Base-by-base conservation (phyloP, 805 yeast species). In the Kazachstania taianensis region DNA sequence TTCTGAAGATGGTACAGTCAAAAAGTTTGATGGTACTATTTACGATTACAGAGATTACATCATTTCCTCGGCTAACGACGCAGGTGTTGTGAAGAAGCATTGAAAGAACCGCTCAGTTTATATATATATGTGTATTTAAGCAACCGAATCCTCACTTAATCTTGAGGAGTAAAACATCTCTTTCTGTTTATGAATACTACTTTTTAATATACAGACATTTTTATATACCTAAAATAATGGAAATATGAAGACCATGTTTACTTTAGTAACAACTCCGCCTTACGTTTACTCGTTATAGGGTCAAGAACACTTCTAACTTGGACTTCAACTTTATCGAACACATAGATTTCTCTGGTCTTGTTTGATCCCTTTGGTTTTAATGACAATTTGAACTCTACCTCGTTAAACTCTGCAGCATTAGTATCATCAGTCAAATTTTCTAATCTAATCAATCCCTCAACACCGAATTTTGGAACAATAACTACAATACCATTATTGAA, bases 401-500 rank as follows among this genome's bases (percentile, higher is more conserved):
- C 97, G 45, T 82, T 79, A 51, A 76, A 84, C 18, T 63, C 62
- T 8, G 81, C 79, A 23, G 76, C 67, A 38, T 70, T 66, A 20
- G 67, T 72, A 41, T 83, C 81, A 14, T 79, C 77, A 2, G 74
- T 66, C 43, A 89, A 57, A 44, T 74, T 75, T 47, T 85, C 94
- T 41, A 86, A 56, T 53, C 81, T 84, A 43, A 92, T 85, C 50
- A 92, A 67, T 40, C 96, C 89, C 63, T 92, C 98, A 33, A 92
- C 85, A 38, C 98, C 98, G 60, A 84, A 92, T 55, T 81, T 82
- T 13, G 98, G 97, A 27, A 92, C 96, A 32, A 92, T 63, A 7
- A 92, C 94, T 20, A 87, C 96, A 44, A 92, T 74, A 59, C 98
- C 98, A 56, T 92, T 92, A 42, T 84, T 78, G 57, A 92, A 87